phyloP scores from a whole-genome alignment of 768 basidiomycete genomes.

The Naganishia antarctica region DNA sequence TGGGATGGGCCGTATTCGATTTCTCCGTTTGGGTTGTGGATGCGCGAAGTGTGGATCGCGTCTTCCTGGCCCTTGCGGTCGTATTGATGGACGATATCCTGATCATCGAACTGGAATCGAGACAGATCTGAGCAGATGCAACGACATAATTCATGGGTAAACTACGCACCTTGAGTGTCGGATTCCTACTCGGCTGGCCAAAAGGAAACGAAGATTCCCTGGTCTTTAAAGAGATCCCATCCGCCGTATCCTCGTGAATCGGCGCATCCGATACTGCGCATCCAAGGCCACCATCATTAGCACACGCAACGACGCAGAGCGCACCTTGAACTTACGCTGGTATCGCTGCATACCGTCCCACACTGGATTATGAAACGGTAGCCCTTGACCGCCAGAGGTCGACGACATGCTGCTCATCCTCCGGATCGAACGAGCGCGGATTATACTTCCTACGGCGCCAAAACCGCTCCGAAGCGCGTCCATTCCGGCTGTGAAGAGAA shows the following conservation, averaged over 20 bases:
- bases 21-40: conserved; percentile 13
- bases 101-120: conserved; percentile 47
- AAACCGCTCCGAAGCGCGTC: conserved; percentile 86
- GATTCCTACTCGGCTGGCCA: conserved; percentile 31
- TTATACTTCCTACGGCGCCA: conserved; percentile 84
- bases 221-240: conserved; percentile 44
- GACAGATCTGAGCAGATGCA: neutral
- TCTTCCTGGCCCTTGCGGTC: conserved; percentile 35
- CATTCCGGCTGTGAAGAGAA: conserved; percentile 60
- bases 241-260: conserved; percentile 56
- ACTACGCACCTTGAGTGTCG: conserved; percentile 35
- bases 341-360: conserved; percentile 62
- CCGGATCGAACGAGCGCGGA: conserved; percentile 51
- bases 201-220: neutral
- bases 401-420: conserved; percentile 35
- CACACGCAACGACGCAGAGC: neutral
- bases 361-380: conserved; percentile 7
- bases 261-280: conserved; percentile 71
- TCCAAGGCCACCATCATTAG: neutral
- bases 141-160: neutral
- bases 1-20: conserved; percentile 6
- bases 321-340: conserved; percentile 52
- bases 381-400: neutral
- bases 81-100: conserved; percentile 48
- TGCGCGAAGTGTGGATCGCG: conserved; percentile 34